Conservation (phyloP, 768 basidiomycete species). For the Mycena galericulata region DNA sequence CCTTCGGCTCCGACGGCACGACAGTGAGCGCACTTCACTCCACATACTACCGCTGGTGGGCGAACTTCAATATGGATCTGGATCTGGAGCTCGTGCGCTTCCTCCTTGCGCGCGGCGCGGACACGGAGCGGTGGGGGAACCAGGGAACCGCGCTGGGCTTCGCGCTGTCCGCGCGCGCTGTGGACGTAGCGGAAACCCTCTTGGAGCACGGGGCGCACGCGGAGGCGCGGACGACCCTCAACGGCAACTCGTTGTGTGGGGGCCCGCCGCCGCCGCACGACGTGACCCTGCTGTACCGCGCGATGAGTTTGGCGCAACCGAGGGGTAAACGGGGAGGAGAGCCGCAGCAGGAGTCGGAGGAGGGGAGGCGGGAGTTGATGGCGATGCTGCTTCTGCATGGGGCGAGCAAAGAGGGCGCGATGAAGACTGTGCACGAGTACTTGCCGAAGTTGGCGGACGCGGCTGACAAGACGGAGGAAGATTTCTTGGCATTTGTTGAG, state of each 20-base stretch:
- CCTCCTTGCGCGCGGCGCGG: not conserved
- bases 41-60: no score
- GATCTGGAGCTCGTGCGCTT: no score
- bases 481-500: not conserved
- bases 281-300: no score
- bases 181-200: not conserved
- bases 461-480: not conserved
- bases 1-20: not conserved
- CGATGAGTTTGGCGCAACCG: no score
- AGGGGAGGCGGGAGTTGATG: not conserved
- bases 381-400: constrained; percentile 10
- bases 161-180: not conserved
- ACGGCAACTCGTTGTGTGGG: no score
- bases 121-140: not conserved
- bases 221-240: no score
- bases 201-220: not conserved
- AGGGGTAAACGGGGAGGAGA: no score
- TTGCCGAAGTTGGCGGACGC: not conserved
- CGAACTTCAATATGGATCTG: no score
- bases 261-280: no score
- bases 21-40: not conserved
- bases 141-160: not conserved
- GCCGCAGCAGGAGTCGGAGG: not conserved
- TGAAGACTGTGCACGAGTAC: not conserved
- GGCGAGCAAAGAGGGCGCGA: not conserved